Percentiles rank a stretch among this genome's conserved stretches.
These are phyloP conservation scores for Tolypocladium tundrense DNA, from an alignment of 2,329 filamentous ascomycete species.

Conservation along the genomic window DNA sequence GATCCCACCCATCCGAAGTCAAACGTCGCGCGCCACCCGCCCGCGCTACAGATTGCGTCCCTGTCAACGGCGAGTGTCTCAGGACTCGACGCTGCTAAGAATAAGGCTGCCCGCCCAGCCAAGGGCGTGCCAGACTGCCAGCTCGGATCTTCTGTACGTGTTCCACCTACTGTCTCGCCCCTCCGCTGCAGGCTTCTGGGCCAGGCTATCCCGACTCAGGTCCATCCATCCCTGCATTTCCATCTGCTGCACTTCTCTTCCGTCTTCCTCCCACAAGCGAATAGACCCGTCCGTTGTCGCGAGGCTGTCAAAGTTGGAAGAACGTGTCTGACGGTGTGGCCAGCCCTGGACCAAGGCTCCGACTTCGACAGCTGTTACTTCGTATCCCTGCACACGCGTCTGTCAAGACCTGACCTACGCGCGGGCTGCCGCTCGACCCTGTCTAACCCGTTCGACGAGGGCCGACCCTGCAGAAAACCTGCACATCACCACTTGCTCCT, in stretches of 20 bases:
- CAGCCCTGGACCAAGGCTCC: neutral
- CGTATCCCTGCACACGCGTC: conserved; percentile 1
- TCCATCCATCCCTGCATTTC: neutral
- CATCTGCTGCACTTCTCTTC: neutral
- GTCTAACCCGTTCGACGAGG: conserved; percentile 2
- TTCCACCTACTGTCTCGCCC: neutral
- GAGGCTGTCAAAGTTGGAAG: neutral
- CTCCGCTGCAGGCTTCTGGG: neutral
- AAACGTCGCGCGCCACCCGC: neutral
- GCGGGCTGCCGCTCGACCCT: conserved; percentile 2
- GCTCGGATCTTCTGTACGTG: neutral
- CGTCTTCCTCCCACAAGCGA: neutral
- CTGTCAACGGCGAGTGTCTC: neutral
- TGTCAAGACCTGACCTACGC: neutral
- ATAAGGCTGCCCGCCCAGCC: neutral
- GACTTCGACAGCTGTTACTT: neutral
- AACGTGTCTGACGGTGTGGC: neutral
- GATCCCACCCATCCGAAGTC: neutral
- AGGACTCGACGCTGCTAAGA: neutral
- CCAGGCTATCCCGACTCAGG: neutral
- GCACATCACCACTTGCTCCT: conserved; percentile 1
- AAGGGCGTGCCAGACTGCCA: neutral
- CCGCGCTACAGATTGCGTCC: neutral
- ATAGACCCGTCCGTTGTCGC: neutral
- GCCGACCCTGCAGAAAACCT: conserved; percentile 4